Evolutionary conservation across 179 eudicot genomes (phyloP), one percentile per base, ranked within the genome.

Genomic region (Drosera spatulata): DNA sequence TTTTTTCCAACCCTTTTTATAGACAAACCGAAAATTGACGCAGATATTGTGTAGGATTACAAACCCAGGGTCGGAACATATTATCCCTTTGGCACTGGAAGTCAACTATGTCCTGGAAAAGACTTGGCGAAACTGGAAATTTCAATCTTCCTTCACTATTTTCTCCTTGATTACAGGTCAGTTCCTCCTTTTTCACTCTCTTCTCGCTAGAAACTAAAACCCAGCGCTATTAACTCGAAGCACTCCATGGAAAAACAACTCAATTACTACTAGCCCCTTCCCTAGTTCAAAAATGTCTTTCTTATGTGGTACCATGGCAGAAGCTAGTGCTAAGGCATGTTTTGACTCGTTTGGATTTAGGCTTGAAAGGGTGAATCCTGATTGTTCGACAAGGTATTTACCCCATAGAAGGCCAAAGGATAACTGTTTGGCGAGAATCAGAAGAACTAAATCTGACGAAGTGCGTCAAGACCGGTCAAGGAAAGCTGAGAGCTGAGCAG

Each of bases 31-130:
- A 22, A 22, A 22, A 22, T 22, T 22, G 33, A 22, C 33, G 3
- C 11, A 53, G 7, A 0, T 53, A 13, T 13, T 68, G 55, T 59
- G 51, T 33, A 88, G 97, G 73, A 68, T 41, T 53, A 71, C 15
- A 69, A 62, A 57, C 86, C 90, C 7, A 87, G 77, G 56, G 85
- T 82, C 47, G 90, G 95, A 61, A 63, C 81, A 8, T 85, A 77
- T 65, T 71, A 85, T n/a, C 97, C 97, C 3, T 90, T 90, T 63
- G 96, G 97, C 40, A 82, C 76, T 12, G 97, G 97, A 65, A 73
- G 78, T 63, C 73, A 86, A 59, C 37, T 83, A 49, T 90, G 97
- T 61, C 97, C 97, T 0, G 97, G 97, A 64, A 87, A 85, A 44
- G 97, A 90, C 57, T 88, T 90, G 3, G 96, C 97, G 33, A 22